Percentiles rank a stretch among this genome's conserved stretches.
Evolutionary conservation across 129 eudicot genomes (phyloP).

Genomic region (Flaveria ramosissima): DNA sequence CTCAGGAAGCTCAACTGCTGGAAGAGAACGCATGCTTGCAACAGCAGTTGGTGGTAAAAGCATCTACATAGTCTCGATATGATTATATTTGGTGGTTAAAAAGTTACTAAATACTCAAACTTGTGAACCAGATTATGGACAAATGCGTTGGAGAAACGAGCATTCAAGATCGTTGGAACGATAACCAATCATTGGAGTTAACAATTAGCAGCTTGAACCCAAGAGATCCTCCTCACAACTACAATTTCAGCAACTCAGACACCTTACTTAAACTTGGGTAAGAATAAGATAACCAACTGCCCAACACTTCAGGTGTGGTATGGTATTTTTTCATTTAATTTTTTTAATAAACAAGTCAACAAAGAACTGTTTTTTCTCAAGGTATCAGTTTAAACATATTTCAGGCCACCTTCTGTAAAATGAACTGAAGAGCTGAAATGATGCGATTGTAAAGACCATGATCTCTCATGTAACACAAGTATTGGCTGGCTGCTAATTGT

Average conservation of each 20-base stretch:
- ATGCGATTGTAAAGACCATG: not conserved
- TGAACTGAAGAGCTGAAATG: conserved; percentile 12
- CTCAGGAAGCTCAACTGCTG: conserved; percentile 33
- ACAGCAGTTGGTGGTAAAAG: conserved; percentile 28
- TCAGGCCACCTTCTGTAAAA: conserved; percentile 16
- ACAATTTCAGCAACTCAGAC: conserved; percentile 14
- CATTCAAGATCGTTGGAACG: conserved; percentile 9
- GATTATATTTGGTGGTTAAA: too few species aligned
- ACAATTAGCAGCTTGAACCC: conserved; percentile 28
- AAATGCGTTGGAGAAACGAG: not conserved
- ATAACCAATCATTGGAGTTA: conserved; percentile 30
- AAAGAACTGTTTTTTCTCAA: not conserved
- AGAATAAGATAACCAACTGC: not conserved
- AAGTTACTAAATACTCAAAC: not conserved
- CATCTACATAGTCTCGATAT: not conserved
- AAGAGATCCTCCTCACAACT: conserved; percentile 13
- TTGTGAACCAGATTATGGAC: conserved; percentile 28
- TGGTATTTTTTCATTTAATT: not conserved
- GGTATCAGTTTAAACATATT: not conserved
- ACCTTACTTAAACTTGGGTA: conserved; percentile 43
- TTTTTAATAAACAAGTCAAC: not conserved
- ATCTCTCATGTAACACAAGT: not conserved
- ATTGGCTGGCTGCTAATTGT: conserved; percentile 12
- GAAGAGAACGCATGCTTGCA: conserved; percentile 35
- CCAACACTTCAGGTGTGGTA: not conserved